Conservation (phyloP, 179 eudicot species). For the Gypsophila paniculata region DNA sequence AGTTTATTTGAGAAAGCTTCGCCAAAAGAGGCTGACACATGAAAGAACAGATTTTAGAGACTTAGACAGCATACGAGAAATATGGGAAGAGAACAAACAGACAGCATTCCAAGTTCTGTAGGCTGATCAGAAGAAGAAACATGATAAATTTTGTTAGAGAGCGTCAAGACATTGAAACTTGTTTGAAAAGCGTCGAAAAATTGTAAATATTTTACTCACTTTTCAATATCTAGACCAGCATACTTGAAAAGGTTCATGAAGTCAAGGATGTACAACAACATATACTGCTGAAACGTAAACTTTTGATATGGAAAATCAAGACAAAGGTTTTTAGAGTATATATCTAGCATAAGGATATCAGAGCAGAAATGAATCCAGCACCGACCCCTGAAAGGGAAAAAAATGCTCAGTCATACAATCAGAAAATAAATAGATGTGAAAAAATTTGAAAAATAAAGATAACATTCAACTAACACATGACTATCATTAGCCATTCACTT, state of each 20-base stretch:
- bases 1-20: constrained; percentile 12
- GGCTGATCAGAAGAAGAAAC: constrained; percentile 52
- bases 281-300: not conserved
- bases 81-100: constrained; percentile 97
- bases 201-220: constrained; percentile 45
- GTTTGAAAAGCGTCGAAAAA: constrained; percentile 12
- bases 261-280: constrained; percentile 60
- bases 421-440: not conserved
- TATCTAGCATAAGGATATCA: constrained; percentile 71
- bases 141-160: constrained; percentile 25
- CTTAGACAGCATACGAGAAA: constrained; percentile 70
- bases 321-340: constrained; percentile 6
- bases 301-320: constrained; percentile 18
- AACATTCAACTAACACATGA: not conserved
- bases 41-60: constrained; percentile 2
- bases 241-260: constrained; percentile 85
- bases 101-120: constrained; percentile 98
- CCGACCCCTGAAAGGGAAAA: constrained; percentile 74
- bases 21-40: constrained; percentile 8
- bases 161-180: not conserved
- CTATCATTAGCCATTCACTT: not conserved
- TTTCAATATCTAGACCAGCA: constrained; percentile 97
- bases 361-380: constrained; percentile 93
- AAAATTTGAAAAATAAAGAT: not conserved
- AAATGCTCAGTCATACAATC: constrained; percentile 17